Evolutionary conservation across 495 filamentous ascomycete species (phyloP), one percentile per base, ranked within the genome.

Genomic region (Annulohypoxylon maeteangense): DNA sequence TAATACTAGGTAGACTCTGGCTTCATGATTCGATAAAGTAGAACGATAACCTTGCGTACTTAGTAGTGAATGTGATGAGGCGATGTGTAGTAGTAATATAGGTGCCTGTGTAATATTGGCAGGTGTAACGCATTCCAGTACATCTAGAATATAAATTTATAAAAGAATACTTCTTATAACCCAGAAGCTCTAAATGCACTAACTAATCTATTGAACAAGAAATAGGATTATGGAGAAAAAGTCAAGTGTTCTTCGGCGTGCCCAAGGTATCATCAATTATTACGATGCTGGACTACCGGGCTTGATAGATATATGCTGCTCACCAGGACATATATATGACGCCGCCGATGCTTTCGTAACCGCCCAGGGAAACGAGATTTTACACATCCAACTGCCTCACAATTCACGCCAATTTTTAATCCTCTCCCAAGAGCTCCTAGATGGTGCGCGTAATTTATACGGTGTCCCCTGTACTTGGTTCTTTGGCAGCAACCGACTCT

Each of bases 391-490:
- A 32, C 29, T 54, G 0, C 50, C 25, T 4, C 7, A 18, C 10
- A 4, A 32, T 29, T 18, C 50, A 0, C 4, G 1, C 0, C 50
- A 7, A 3, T 34, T 32, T 11, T 4, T 54, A 14, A 51, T 4
- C 2, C 47, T 51, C 23, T 51, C 47, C 1, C 50, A 54, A 1
- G 50, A 54, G 14, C 27, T 54, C 29, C 10, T 54, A 29, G n/a
- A n/a, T n/a, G n/a, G n/a, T n/a, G n/a, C n/a, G n/a, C n/a, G n/a
- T 5, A 20, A 5, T 31, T n/a, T 1, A 10, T 54, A 18, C 50
- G 50, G 34, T 34, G 12, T 16, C 47, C 32, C 31, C 54, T 57
- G 54, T 12, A 57, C 27, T 7, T 57, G 16, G 32, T 57, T 57
- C 22, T 57, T 57, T 29, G 54, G 32, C 54, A 18, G 20, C 18